phyloP scores from a whole-genome alignment of 2,329 filamentous ascomycete genomes.

The Orbilia oligospora region DNA sequence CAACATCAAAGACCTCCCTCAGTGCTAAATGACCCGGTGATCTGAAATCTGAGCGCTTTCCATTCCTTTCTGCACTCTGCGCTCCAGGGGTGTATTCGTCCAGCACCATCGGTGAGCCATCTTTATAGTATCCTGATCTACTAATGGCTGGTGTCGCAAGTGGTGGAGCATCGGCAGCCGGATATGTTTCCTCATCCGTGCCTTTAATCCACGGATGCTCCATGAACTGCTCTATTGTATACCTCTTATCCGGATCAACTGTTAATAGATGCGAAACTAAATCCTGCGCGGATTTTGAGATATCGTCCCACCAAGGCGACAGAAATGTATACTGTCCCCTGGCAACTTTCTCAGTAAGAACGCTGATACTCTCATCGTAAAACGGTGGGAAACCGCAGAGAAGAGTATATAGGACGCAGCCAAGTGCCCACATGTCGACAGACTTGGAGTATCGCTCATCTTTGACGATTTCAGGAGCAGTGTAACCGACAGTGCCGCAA shows the following conservation, averaged over 20 bases:
- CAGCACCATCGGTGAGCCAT: conserved; percentile 68
- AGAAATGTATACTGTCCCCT: conserved; percentile 97
- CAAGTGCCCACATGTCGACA: conserved; percentile 99
- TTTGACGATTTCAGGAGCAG: conserved; percentile 97
- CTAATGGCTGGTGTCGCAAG: conserved; percentile 76
- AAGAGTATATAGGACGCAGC: conserved; percentile 95
- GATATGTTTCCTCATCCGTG: conserved; percentile 77
- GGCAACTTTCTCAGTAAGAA: conserved; percentile 96
- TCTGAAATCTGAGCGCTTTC: conserved; percentile 86
- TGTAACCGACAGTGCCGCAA: conserved; percentile 98
- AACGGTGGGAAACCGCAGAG: conserved; percentile 98
- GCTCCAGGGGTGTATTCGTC: conserved; percentile 71
- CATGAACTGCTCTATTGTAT: conserved; percentile 92
- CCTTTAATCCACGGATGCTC: conserved; percentile 92
- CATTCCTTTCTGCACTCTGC: conserved; percentile 69
- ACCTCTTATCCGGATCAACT: conserved; percentile 94
- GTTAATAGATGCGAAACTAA: conserved; percentile 92
- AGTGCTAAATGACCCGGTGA: conserved; percentile 95
- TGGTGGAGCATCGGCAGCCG: conserved; percentile 78
- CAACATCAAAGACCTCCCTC: conserved; percentile 96
- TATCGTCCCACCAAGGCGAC: conserved; percentile 99
- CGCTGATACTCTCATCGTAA: conserved; percentile 97
- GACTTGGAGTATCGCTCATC: conserved; percentile 99
- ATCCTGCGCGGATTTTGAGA: conserved; percentile 94
- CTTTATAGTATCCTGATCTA: conserved; percentile 72